Evolutionary conservation across 495 filamentous ascomycete species (phyloP).

Genomic region (Neurospora sp.): DNA sequence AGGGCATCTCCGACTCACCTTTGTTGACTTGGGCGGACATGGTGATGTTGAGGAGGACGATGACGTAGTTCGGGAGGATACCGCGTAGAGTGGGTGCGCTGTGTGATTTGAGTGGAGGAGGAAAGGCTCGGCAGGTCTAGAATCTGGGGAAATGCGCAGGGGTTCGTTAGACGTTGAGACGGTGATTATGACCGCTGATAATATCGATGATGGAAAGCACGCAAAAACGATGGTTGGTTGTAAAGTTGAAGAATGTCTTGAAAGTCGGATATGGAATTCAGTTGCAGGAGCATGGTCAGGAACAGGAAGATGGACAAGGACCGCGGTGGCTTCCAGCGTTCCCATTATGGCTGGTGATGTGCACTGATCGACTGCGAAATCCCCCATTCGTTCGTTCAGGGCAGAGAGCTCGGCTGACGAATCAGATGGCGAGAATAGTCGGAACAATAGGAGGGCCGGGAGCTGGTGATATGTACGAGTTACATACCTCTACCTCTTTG

Average conservation of each 20-base stretch:
- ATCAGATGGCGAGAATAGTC: not conserved
- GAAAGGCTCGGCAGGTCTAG: not conserved
- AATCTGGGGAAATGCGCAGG: not conserved
- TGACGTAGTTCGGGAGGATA: not conserved
- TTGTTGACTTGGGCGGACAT: slow-evolving; percentile 29
- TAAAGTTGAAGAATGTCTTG: not conserved
- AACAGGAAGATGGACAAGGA: not conserved
- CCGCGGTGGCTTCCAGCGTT: not conserved
- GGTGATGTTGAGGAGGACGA: slow-evolving; percentile 8
- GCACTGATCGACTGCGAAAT: not conserved
- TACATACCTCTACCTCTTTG: not conserved
- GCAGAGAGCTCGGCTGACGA: not conserved
- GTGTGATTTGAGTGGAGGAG: not conserved
- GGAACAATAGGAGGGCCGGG: not conserved
- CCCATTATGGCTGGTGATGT: not conserved
- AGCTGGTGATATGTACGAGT: not conserved
- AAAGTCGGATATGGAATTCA: not conserved
- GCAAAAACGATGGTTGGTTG: not conserved
- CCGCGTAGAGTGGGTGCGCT: not conserved
- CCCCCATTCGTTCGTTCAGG: not conserved
- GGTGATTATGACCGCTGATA: not conserved
- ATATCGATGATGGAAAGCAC: not conserved
- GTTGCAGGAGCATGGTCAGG: not conserved
- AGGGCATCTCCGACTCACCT: slow-evolving; percentile 21
- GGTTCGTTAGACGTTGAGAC: not conserved